Conservation (phyloP, 176 grass and related monocot species). For the Phragmites australis region DNA sequence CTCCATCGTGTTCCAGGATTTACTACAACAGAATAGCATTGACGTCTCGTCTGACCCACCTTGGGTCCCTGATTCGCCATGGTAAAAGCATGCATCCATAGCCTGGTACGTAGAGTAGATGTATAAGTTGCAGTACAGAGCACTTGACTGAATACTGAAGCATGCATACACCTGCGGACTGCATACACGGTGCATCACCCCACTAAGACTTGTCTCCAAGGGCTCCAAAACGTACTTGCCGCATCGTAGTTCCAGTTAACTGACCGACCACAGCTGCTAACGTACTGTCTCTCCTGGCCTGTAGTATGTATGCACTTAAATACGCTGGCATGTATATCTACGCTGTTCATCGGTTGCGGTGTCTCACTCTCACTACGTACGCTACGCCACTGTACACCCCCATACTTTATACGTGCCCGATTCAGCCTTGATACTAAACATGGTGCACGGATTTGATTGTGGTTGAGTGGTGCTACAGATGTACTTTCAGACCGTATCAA, state of each 20-base stretch:
- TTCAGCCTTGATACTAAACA: not conserved
- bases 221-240: not conserved
- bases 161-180: not conserved
- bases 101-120: not conserved
- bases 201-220: not conserved
- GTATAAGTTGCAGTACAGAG: not conserved
- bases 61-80: not conserved
- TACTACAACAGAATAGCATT: not conserved
- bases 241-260: not conserved
- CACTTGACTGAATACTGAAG: not conserved
- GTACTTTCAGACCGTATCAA: not conserved
- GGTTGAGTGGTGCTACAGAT: not conserved
- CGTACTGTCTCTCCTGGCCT: not conserved
- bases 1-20: not conserved
- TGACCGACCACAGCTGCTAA: not conserved
- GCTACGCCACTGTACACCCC: not conserved
- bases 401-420: not conserved
- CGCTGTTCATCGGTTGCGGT: not conserved
- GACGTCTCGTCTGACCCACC: not conserved
- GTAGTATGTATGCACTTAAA: not conserved
- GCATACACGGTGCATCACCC: not conserved
- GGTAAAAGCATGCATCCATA: too few species aligned
- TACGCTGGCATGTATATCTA: not conserved
- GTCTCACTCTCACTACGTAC: not conserved
- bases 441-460: slow-evolving; percentile 20